Conservation (phyloP, 1,139 yeast species). For the Lodderomyces theae region DNA sequence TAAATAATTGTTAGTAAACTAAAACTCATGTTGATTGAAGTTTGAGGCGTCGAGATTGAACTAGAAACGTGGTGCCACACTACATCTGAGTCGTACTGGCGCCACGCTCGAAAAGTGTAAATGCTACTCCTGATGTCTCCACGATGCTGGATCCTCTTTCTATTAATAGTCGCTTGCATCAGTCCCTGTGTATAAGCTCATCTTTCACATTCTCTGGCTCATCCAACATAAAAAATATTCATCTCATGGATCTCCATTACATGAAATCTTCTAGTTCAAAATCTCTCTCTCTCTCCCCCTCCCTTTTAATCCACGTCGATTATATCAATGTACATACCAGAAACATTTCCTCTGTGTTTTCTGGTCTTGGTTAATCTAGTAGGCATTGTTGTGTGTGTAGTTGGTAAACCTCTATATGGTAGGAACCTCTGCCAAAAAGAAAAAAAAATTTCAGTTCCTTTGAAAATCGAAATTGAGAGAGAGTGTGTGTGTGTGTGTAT, state of each 20-base stretch:
- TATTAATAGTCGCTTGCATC: no score
- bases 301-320: not conserved
- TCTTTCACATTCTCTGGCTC: no score
- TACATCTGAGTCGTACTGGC: no score
- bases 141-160: no score
- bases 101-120: no score
- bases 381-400: conserved; percentile 67
- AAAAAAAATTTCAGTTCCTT: conserved; percentile 10
- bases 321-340: conserved; percentile 63
- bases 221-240: not conserved
- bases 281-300: not conserved
- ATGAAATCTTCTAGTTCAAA: not conserved
- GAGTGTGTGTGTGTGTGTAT: conserved; percentile 1
- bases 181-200: no score
- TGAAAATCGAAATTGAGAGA: conserved; percentile 2
- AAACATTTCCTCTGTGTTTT: conserved; percentile 99
- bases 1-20: conserved; percentile 31
- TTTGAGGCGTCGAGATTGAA: not conserved
- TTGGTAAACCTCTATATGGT: conserved; percentile 8
- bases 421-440: conserved; percentile 6
- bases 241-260: not conserved
- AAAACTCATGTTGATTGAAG: no score
- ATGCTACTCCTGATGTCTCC: no score
- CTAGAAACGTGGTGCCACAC: no score
- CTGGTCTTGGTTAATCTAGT: conserved; percentile 99